Base-by-base conservation (phyloP, 192 early-diverging fungal genomes). In the Rhizophagus clarus region DNA sequence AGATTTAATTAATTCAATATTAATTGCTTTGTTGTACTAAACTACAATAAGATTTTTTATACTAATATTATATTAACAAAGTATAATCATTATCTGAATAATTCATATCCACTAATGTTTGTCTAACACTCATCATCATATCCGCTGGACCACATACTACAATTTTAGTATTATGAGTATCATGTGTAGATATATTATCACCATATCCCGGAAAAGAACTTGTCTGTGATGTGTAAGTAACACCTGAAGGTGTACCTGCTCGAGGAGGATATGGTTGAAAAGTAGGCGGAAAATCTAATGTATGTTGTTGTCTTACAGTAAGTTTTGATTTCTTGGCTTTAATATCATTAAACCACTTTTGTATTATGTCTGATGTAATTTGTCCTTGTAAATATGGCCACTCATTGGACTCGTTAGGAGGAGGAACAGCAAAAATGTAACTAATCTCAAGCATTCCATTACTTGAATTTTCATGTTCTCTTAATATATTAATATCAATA, bases 121-220 rank as follows among this genome's bases (percentile, higher is more conserved):
- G 28, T 22, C 34, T 26, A 22, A 61, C 49, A 56, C 1, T 7
- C 24, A 34, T 31, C 49, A 74, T 31, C 72, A 74, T 74, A 11
- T 34, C 49, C 22, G 26, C 10, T 61, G 72, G 72, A 49, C 72
- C 72, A 74, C 47, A 74, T 15, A 74, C 72, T 26, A 61, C 10
- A 28, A 74, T 74, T 61, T 74, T 74, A 17, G 4, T 70, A 42
- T 45, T 45, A 45, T 11, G 9, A 17, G 4, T 70, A 42, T 45
- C 12, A 45, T 11, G 9, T 37, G 22, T 22, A 17, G 32, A 42
- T 34, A 29, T 20, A 20, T 2, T 8, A 69, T 69, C 15, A 22
- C 10, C 4, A 28, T 12, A 6, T 60, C 37, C 56, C 28, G 37
- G 45, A 3, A 20, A 49, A 29, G 37, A 40, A 40, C 24, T 37